Evolutionary conservation across 2,329 filamentous ascomycete genomes (phyloP), one percentile per base, ranked within the genome.

Genomic region (Coniella lustricola): DNA sequence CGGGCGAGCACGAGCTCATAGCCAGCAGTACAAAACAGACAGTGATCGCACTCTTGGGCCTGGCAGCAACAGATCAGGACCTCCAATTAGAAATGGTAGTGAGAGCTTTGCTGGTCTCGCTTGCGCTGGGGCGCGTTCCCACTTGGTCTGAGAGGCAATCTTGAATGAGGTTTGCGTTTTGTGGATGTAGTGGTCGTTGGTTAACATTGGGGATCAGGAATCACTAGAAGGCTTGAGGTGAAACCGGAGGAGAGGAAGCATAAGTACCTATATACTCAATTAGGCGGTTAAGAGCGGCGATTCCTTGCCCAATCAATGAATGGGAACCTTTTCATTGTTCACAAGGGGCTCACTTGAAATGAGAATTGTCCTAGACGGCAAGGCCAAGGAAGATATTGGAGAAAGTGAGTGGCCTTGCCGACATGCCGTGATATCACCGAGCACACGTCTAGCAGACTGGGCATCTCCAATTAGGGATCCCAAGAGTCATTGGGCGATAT

Each of bases 391-490:
- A 14, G 14, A 35, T 13, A 14, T 9, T 33, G 31, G 8, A 38
- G 29, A 17, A n/a, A 34, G 22, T 13, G 14, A 16, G 40, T 17
- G 14, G 25, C 14, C 22, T 29, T 16, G 9, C 21, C 9, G 29
- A 44, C 21, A 31, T 45, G 43, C 43, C 43, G 43, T 45, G 34
- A 45, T 33, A 45, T 45, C 43, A 16, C 43, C 43, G 43, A 45
- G 17, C n/a, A 16, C 18, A 12, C 16, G 29, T 33, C 8, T 9
- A 14, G 38, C 38, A 21, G 16, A 12, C 17, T 14, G 10, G 22
- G 29, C 17, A 10, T 17, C 22, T 41, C 22, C 16, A 16, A 29
- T 21, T 41, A 16, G 20, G 22, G 17, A 10, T 31, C 10, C 25
- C 25, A 29, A 29, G 25, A 29, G 25, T 29, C 25, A 29, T 29